Percentiles rank a stretch among this genome's conserved stretches.
phyloP scores from a whole-genome alignment of 345 rosid species.

The Sonneratia caseolaris region DNA sequence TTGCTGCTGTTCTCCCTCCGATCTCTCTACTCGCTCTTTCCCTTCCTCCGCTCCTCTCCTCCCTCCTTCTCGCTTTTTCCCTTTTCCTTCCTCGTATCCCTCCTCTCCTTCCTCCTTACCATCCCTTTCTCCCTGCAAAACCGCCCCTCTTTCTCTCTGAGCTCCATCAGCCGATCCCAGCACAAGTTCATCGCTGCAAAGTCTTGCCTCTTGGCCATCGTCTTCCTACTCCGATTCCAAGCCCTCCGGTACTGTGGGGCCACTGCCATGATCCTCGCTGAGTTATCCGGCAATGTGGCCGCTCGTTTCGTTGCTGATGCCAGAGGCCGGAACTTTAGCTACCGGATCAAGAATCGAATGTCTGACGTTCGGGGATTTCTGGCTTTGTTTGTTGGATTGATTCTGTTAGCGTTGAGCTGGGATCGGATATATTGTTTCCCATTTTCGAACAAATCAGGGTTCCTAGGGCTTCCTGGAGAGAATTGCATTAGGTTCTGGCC shows the following conservation, averaged over 20 bases:
- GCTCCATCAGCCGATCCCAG: slow-evolving; percentile 43
- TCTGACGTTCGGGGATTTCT: slow-evolving; percentile 53
- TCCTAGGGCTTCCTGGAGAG: slow-evolving; percentile 38
- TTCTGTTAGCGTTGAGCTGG: slow-evolving; percentile 75
- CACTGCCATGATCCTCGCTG: slow-evolving; percentile 90
- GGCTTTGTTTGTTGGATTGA: slow-evolving; percentile 47
- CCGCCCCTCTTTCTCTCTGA: slow-evolving; percentile 26
- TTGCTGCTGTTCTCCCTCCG: slow-evolving; percentile 13
- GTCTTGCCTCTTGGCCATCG: slow-evolving; percentile 44
- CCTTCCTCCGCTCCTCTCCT: slow-evolving; percentile 16
- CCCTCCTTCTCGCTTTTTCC: slow-evolving; percentile 30
- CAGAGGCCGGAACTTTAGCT: slow-evolving; percentile 12
- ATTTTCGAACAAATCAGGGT: slow-evolving; percentile 36
- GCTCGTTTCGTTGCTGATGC: slow-evolving; percentile 41
- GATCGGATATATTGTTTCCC: slow-evolving; percentile 85
- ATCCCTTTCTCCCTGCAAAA: slow-evolving; percentile 43
- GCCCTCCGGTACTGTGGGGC: slow-evolving; percentile 88
- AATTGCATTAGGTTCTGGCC: slow-evolving; percentile 71
- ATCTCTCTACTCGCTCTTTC: slow-evolving; percentile 14
- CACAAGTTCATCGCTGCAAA: slow-evolving; percentile 40
- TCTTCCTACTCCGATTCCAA: slow-evolving; percentile 76
- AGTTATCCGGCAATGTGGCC: slow-evolving; percentile 61
- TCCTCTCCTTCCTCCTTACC: slow-evolving; percentile 43
- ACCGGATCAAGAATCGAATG: slow-evolving; percentile 16
- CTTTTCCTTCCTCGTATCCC: slow-evolving; percentile 38